Percentiles rank a stretch among this genome's conserved stretches.
Conservation (phyloP, 495 filamentous ascomycete genomes). For the Lophiostoma macrostomum region DNA sequence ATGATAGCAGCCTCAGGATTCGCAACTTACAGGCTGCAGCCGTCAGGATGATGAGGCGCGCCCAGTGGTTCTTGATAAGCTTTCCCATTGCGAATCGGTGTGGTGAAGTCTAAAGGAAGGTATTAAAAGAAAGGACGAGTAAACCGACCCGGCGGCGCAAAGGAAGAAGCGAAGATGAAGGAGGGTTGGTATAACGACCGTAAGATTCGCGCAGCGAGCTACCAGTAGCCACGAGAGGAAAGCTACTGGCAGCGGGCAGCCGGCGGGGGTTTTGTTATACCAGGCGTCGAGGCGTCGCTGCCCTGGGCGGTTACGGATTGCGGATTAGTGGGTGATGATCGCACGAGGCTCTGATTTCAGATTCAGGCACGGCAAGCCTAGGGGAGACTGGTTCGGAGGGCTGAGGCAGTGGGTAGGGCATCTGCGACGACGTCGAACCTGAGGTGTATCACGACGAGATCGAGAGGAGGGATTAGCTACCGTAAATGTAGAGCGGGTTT, state of each 20-base stretch:
- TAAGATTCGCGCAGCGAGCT: constrained; percentile 33
- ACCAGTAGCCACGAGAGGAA: constrained; percentile 31
- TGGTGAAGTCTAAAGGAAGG: constrained; percentile 13
- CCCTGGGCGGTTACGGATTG: constrained; percentile 1
- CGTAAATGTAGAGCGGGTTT: constrained; percentile 21
- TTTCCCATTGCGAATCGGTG: constrained; percentile 68
- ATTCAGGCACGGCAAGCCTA: constrained; percentile 17
- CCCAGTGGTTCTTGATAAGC: constrained; percentile 99
- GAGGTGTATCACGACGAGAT: constrained; percentile 24
- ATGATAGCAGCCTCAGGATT: not conserved
- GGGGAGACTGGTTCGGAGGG: not conserved
- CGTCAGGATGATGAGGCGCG: constrained; percentile 82
- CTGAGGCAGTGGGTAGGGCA: constrained; percentile 15
- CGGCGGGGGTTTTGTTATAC: constrained; percentile 29
- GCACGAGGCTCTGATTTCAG: constrained; percentile 1
- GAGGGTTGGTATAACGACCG: constrained; percentile 25
- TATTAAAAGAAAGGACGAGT: constrained; percentile 27
- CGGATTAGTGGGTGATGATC: not conserved
- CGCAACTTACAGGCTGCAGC: constrained; percentile 71
- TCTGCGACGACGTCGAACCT: not conserved
- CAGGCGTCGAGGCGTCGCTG: constrained; percentile 13
- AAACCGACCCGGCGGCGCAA: constrained; percentile 29
- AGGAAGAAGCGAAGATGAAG: constrained; percentile 5
- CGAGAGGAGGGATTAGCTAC: constrained; percentile 10
- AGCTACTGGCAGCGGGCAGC: constrained; percentile 23